Conservation (phyloP, 495 filamentous ascomycete genomes). For the Talaromyces ruber region DNA sequence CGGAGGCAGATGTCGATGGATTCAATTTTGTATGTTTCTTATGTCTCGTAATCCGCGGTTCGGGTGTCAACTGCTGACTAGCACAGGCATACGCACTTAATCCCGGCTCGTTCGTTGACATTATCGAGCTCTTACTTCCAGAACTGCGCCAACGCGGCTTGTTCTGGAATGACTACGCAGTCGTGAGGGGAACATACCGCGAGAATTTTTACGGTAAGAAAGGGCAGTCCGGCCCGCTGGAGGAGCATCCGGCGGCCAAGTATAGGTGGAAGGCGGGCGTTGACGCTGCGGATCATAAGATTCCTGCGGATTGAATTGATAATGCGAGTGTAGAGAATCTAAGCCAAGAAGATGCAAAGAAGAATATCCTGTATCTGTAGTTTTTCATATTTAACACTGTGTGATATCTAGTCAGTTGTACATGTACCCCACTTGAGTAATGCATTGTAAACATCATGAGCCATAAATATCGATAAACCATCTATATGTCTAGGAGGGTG, state of each 20-base stretch:
- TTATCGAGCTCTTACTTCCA: conserved; percentile 41
- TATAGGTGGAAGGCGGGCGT: conserved; percentile 33
- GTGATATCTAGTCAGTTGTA: too few relatives aligned
- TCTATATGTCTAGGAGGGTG: too few relatives aligned
- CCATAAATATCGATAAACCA: too few relatives aligned
- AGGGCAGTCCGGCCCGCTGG: conserved; percentile 30
- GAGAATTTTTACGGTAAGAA: conserved; percentile 29
- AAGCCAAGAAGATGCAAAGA: too few relatives aligned
- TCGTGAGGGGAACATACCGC: conserved; percentile 34
- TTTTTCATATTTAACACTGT: too few relatives aligned
- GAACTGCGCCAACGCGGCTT: conserved; percentile 37
- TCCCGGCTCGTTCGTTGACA: conserved; percentile 55
- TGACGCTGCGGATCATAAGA: conserved; percentile 1
- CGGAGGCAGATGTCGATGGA: conserved; percentile 55
- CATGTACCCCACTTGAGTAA: too few relatives aligned
- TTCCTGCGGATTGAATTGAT: neutral
- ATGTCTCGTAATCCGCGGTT: neutral
- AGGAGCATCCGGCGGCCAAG: conserved; percentile 34
- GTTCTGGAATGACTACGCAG: conserved; percentile 38
- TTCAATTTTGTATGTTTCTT: conserved; percentile 44
- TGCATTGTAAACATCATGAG: too few relatives aligned
- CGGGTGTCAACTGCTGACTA: conserved; percentile 4
- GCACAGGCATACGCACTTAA: conserved; percentile 48
- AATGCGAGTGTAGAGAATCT: too few relatives aligned
- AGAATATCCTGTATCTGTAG: too few relatives aligned